Evolutionary conservation across 495 filamentous ascomycete species (phyloP).

Genomic region (Penicillium antarcticum): DNA sequence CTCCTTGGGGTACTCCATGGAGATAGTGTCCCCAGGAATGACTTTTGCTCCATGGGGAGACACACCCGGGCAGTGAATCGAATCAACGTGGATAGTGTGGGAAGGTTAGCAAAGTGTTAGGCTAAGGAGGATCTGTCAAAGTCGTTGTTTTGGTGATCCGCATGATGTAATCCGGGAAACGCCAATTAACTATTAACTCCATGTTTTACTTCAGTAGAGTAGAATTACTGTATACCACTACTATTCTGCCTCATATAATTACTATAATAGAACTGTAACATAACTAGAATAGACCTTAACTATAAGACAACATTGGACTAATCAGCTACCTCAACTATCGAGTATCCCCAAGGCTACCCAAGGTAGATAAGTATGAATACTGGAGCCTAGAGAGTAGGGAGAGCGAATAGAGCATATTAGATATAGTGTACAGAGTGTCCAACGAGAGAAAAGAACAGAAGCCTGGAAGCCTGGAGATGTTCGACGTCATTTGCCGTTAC

Average conservation of each 20-base stretch:
- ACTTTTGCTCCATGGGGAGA: slow-evolving; percentile 33
- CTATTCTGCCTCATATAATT: too few species aligned
- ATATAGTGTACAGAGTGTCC: too few species aligned
- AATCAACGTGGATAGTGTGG: slow-evolving; percentile 15
- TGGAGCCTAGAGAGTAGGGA: too few species aligned
- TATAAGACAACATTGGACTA: too few species aligned
- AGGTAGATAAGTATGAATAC: too few species aligned
- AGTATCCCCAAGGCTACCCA: too few species aligned
- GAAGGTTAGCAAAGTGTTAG: slow-evolving; percentile 32
- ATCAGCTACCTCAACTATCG: too few species aligned
- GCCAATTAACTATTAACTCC: neutral
- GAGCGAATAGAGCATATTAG: neutral
- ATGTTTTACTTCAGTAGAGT: too few species aligned
- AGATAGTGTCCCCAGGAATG: slow-evolving; percentile 40
- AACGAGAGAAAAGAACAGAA: too few species aligned
- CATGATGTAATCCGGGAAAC: neutral
- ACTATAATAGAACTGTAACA: too few species aligned
- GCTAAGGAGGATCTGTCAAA: slow-evolving; percentile 41
- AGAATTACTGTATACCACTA: too few species aligned
- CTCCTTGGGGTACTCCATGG: slow-evolving; percentile 38
- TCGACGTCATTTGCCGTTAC: neutral
- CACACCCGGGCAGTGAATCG: slow-evolving; percentile 18
- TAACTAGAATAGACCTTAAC: too few species aligned
- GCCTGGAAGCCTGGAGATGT: neutral
- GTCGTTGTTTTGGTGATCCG: slow-evolving; percentile 4